phyloP scores from a whole-genome alignment of 202 grass and related monocot species.

The Panicum hallii region DNA sequence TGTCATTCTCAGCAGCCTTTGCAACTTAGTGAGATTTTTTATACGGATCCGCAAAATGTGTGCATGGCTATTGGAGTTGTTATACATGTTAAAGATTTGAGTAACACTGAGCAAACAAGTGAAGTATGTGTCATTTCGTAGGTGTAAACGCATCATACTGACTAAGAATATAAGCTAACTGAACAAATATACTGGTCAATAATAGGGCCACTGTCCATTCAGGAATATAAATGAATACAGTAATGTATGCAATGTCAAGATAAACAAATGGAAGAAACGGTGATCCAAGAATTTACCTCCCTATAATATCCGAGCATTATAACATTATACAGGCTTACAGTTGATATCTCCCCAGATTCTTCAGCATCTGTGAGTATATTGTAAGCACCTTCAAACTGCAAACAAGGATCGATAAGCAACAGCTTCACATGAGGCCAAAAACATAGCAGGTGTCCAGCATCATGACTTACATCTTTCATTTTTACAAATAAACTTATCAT shows the following conservation, averaged over 20 bases:
- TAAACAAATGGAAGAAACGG: conserved; percentile 38
- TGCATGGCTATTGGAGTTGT: neutral
- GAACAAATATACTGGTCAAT: conserved; percentile 43
- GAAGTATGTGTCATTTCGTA: conserved; percentile 22
- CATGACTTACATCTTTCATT: conserved; percentile 89
- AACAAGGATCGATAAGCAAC: conserved; percentile 50
- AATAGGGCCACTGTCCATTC: conserved; percentile 24
- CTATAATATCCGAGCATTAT: conserved; percentile 86
- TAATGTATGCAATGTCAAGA: conserved; percentile 20
- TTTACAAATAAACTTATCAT: conserved; percentile 82
- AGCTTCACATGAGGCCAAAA: conserved; percentile 38
- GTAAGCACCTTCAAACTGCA: conserved; percentile 93
- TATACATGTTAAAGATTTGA: conserved; percentile 1
- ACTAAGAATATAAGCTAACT: conserved; percentile 31
- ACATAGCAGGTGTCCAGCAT: conserved; percentile 38
- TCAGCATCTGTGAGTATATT: conserved; percentile 68
- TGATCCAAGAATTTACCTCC: conserved; percentile 62
- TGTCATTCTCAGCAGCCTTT: conserved; percentile 26
- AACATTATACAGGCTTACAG: conserved; percentile 82
- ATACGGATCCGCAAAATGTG: neutral
- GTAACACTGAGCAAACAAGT: conserved; percentile 30
- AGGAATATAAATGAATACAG: conserved; percentile 18
- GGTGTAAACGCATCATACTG: conserved; percentile 17
- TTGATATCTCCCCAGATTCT: conserved; percentile 65
- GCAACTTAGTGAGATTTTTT: conserved; percentile 30